These are phyloP conservation scores for Vaccinium corymbosum DNA, from an alignment of 148 eudicot species.

Conservation along the genomic window DNA sequence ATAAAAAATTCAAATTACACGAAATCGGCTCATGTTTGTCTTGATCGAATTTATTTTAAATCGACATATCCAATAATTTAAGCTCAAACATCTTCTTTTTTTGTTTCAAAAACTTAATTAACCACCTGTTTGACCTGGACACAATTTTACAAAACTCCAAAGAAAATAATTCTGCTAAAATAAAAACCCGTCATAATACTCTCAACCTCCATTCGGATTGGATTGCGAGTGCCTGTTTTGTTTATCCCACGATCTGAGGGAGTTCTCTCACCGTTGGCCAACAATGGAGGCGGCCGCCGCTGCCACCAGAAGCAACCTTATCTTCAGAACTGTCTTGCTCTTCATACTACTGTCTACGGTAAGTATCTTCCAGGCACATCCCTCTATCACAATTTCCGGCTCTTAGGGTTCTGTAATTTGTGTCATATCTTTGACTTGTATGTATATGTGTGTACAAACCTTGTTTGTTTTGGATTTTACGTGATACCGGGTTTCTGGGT, in stretches of 20 bases:
- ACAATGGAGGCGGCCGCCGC: not conserved
- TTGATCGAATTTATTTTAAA: no score
- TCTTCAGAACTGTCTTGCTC: not conserved
- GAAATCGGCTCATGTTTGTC: no score
- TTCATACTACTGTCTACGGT: constrained; percentile 14
- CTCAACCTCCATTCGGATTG: not conserved
- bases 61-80: no score
- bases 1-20: no score
- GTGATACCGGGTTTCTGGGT: not conserved
- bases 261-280: not conserved
- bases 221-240: not conserved
- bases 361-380: not conserved
- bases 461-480: not conserved
- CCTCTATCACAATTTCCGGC: not conserved
- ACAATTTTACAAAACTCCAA: no score
- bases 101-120: no score
- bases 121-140: no score
- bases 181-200: no score
- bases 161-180: no score
- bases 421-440: not conserved
- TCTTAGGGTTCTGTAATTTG: not conserved
- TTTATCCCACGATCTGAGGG: not conserved
- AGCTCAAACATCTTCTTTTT: no score
- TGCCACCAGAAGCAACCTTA: not conserved
- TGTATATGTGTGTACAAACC: not conserved